phyloP scores from a whole-genome alignment of 1,284 basidiomycete species.

The Xerocomus alliaceus region DNA sequence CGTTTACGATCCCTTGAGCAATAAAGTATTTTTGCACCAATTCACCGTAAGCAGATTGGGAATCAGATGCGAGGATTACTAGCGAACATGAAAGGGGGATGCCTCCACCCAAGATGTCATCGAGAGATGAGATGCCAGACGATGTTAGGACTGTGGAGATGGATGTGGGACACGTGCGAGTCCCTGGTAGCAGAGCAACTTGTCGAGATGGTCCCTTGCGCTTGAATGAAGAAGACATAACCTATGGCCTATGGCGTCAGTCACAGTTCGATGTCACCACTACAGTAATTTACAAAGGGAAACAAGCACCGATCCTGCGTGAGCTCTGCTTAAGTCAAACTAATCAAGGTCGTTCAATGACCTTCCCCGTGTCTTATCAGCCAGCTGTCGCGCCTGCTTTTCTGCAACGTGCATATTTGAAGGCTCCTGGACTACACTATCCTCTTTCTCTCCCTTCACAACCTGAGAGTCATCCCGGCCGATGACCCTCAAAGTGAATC shows the following conservation, averaged over 20 bases:
- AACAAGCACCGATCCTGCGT: not conserved
- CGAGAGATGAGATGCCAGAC: conserved; percentile 92
- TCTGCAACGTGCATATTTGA: not conserved
- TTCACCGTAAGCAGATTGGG: conserved; percentile 85
- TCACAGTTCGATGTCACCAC: conserved; percentile 22
- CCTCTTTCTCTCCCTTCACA: conserved; percentile 4
- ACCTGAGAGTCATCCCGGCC: conserved; percentile 36
- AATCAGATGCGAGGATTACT: conserved; percentile 80
- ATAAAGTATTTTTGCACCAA: conserved; percentile 89
- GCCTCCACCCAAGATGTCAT: conserved; percentile 94
- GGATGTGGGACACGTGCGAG: conserved; percentile 69
- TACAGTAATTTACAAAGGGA: not conserved
- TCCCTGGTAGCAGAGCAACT: conserved; percentile 57
- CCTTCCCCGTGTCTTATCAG: conserved; percentile 21
- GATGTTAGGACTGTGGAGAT: conserved; percentile 73
- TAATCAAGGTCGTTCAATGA: conserved; percentile 39
- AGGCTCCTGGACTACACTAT: not conserved
- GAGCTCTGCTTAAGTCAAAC: too few species aligned
- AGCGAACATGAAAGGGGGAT: conserved; percentile 84
- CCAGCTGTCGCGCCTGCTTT: conserved; percentile 18
- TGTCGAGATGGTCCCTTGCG: conserved; percentile 60
- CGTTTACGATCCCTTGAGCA: conserved; percentile 81
- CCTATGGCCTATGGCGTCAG: conserved; percentile 62
- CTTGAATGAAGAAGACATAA: conserved; percentile 92
- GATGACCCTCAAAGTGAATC: conserved; percentile 45